Base-by-base conservation (phyloP, 192 early-diverging fungal genomes). In the Mortierella hygrophila region DNA sequence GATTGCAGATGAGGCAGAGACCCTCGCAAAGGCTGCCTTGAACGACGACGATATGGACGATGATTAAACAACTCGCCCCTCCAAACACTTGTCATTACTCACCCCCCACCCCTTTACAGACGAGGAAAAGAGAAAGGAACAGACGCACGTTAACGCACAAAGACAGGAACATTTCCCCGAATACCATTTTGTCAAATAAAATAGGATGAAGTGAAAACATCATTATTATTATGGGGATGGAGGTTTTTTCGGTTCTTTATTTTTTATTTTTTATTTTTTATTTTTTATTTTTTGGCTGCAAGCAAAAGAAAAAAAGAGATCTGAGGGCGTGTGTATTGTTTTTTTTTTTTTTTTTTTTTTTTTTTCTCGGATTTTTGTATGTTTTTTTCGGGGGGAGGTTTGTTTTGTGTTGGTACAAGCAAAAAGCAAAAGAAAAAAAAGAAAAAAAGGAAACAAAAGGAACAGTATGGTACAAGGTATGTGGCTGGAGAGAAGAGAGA, bases 1-100 rank as follows among this genome's bases (percentile, higher is more conserved):
- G 23, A 88, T 99, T 81, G 91, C 92, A 60, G 93, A 93, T 32
- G 98, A 98, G 83, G 98, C 98, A 16, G 96, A 96, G 78, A 83
- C 89, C 72, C 83, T 92, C 41, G 96, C 97, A 57, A 96, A 96
- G 94, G 94, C 60, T 65, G 60, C 60, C 60, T 26, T 32, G 26
- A 65, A 65, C 60, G 37, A 42, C 32, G 47, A n/a, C 52, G 76
- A 57, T 21, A 78, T 60, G 42, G 49, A 7, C 38, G 54, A 60
- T 65, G 60, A 65, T 65, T 65, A 65, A 65, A 65, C 60, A 57
- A 52, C 16, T 21, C 49, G 44, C 11, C 44, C 11, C 13, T 1
- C 38, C 38, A 40, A 46, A 0, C 15, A 6, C 49, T 52, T 52
- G 5, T 52, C 49, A 52, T 4, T 18, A 52, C 16, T 46, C 44